Evolutionary conservation across 306 rosid genomes (phyloP), one percentile per base, ranked within the genome.

Genomic region (Senna siamea): DNA sequence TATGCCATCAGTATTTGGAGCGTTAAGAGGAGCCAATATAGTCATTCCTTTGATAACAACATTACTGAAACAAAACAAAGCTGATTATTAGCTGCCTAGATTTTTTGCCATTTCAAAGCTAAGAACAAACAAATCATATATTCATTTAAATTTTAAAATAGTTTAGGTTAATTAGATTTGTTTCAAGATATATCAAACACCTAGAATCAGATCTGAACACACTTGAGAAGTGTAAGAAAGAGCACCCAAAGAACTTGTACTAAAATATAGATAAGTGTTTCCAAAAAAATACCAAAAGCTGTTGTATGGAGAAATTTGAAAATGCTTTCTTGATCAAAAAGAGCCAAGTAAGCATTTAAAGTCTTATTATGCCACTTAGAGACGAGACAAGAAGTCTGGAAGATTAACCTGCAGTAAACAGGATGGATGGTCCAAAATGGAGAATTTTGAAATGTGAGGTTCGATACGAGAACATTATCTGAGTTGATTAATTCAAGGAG

Each of bases 341-440:
- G 46, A 23, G 18, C 2, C 14, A 66, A 5, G 67, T 13, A 63
- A 18, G 53, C 71, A 68, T 30, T 28, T 37, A 22, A 35, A 12
- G 54, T 65, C n/a, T 15, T n/a, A 6, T 3, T 30, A 19, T 30
- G 66, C 38, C 35, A 50, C 20, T 5, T 2, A 15, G 1, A 50
- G 17, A 79, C 44, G 30, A 57, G 73, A 71, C 14, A 28, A 43
- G 73, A 76, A 76, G 70, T 37, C 18, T 28, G 43, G 56, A 69
- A 60, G 35, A 28, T 9, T 57, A 64, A 93, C 98, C 98, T 91
- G 90, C 95, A 89, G 72, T 91, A 94, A 78, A 94, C 92, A 53
- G 98, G 98, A 79, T 94, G 98, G 53, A 94, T 78, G 79, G 97
- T 94, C 98, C 98, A 94, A 74, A 94, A 94, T 15, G 98, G 98